These are phyloP conservation scores for Tremella mesenterica DNA, from an alignment of 768 basidiomycete genomes.

Conservation along the genomic window DNA sequence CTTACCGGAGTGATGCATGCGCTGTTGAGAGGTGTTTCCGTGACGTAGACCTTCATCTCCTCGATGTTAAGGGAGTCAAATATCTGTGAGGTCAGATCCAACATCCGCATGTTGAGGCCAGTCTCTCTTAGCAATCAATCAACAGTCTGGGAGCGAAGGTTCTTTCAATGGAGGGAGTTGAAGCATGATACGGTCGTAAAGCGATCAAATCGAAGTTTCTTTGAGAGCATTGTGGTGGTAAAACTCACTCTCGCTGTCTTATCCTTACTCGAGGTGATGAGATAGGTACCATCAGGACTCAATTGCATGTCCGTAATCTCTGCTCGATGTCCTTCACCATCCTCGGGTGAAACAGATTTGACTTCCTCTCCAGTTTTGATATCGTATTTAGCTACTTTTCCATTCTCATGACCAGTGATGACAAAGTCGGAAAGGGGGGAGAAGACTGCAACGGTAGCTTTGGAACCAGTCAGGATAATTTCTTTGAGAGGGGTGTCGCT, in stretches of 20 bases:
- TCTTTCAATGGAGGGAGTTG: too few species aligned
- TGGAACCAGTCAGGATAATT: slow-evolving; percentile 84
- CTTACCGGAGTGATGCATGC: slow-evolving; percentile 73
- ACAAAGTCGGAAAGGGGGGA: slow-evolving; percentile 67
- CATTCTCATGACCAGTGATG: slow-evolving; percentile 92
- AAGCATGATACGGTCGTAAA: too few species aligned
- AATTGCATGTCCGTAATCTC: slow-evolving; percentile 82
- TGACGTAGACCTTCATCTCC: slow-evolving; percentile 85
- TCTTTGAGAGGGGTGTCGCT: slow-evolving; percentile 62
- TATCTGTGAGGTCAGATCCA: slow-evolving; percentile 19
- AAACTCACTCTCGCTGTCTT: slow-evolving; percentile 77
- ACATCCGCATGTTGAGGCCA: background rate
- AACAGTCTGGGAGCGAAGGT: background rate
- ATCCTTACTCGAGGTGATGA: slow-evolving; percentile 93
- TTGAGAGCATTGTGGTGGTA: too few species aligned
- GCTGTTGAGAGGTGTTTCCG: slow-evolving; percentile 91
- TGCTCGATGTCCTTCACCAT: slow-evolving; percentile 54
- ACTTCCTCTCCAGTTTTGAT: slow-evolving; percentile 72
- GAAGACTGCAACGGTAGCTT: slow-evolving; percentile 94
- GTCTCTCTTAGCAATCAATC: background rate
- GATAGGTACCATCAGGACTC: slow-evolving; percentile 81
- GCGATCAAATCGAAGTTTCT: too few species aligned
- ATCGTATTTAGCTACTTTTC: slow-evolving; percentile 87
- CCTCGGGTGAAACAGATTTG: slow-evolving; percentile 60
- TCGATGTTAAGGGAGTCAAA: slow-evolving; percentile 63